phyloP scores from a whole-genome alignment of 768 basidiomycete genomes.

The Pisolithus marmoratus region DNA sequence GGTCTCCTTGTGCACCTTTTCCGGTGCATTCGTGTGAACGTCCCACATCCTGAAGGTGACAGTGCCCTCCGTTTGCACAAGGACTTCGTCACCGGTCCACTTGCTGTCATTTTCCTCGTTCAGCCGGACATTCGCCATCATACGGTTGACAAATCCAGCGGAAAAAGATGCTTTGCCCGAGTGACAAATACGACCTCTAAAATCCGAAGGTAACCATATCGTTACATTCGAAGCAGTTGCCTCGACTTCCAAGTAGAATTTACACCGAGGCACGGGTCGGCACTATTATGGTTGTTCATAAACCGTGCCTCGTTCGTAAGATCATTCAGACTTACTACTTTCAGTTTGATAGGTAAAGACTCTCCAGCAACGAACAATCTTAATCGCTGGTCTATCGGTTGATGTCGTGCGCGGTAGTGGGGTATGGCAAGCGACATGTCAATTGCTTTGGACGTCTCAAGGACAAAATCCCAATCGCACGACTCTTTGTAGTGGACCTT shows the following conservation, averaged over 20 bases:
- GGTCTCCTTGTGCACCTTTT: conserved; percentile 55
- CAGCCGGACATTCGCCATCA: conserved; percentile 47
- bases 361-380: conserved; percentile 59
- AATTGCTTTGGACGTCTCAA: conserved; percentile 45
- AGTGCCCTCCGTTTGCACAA: conserved; percentile 53
- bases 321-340: conserved; percentile 51
- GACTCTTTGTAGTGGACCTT: conserved; percentile 60
- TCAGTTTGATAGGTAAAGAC: conserved; percentile 53
- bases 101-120: conserved; percentile 35
- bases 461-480: conserved; percentile 65
- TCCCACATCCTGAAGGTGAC: conserved; percentile 81
- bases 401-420: conserved; percentile 71
- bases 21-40: conserved; percentile 57
- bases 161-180: conserved; percentile 53
- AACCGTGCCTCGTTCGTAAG: neutral
- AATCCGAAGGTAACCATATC: conserved; percentile 76
- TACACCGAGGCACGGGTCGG: conserved; percentile 46
- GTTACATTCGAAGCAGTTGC: conserved; percentile 66
- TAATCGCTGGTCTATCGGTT: conserved; percentile 68
- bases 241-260: conserved; percentile 60
- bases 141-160: conserved; percentile 67
- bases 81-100: conserved; percentile 53
- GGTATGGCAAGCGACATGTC: conserved; percentile 68
- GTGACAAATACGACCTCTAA: conserved; percentile 60
- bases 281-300: conserved; percentile 36